phyloP scores from a whole-genome alignment of 345 rosid genomes.

The Anacardium occidentale region DNA sequence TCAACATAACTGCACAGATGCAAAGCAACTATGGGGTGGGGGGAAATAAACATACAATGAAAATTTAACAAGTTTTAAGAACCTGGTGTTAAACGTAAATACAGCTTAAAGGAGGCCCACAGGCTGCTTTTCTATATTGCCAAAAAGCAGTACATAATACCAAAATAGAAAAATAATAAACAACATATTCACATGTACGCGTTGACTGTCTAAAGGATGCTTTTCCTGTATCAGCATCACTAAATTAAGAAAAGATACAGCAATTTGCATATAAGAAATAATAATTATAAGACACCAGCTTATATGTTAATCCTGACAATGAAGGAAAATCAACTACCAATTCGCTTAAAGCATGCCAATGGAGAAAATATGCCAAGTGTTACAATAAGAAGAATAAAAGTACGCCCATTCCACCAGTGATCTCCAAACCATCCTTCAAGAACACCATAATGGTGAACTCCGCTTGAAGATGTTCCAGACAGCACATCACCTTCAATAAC shows the following conservation, averaged over 20 bases:
- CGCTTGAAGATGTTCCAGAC: conserved; percentile 77
- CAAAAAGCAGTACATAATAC: conserved; percentile 5
- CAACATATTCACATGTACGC: not conserved
- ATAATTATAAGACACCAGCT: not conserved
- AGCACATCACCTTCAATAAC: conserved; percentile 63
- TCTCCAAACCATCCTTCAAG: conserved; percentile 91
- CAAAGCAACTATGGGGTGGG: not conserved
- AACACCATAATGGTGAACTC: conserved; percentile 76
- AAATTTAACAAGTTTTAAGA: not conserved
- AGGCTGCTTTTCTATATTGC: not conserved
- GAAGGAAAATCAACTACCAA: conserved; percentile 48
- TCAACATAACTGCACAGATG: not conserved
- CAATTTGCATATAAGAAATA: not conserved
- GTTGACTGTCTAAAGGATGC: not conserved
- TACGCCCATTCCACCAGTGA: conserved; percentile 75
- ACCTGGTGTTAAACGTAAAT: not conserved
- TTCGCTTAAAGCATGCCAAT: conserved; percentile 72
- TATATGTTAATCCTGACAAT: conserved; percentile 8
- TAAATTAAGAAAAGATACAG: conserved; percentile 4
- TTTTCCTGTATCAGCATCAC: not conserved
- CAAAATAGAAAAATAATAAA: not conserved
- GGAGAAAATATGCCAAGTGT: conserved; percentile 74
- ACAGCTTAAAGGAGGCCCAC: not conserved
- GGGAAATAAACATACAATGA: not conserved
- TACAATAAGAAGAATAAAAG: conserved; percentile 57